Evolutionary conservation across 148 eudicot species (phyloP), one percentile per base, ranked within the genome.

Genomic region (Chenopodium album): DNA sequence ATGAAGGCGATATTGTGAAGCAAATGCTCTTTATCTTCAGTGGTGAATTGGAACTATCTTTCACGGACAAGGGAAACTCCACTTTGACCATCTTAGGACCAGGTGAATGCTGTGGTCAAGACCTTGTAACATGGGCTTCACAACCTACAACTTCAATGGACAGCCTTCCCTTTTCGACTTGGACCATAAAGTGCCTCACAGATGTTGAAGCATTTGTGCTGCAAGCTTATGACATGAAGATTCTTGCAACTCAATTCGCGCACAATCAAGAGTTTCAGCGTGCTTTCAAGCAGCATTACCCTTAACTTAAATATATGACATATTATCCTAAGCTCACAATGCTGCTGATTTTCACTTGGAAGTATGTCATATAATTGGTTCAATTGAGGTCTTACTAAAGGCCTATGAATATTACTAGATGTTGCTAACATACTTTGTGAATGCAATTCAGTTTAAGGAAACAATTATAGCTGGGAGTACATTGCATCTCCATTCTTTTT

Each of bases 231-330:
- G 72, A 65, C 60, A 64, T 64, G 72, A 77, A 65, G 72, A 77
- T 77, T 60, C 28, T 77, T 11, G 80, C 72, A 16, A 77, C 80
- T 65, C 80, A 46, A 60, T 77, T 44, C 20, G 71, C 71, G 4
- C 80, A 77, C 41, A 65, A 77, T 28, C 80, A 77, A 65, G 60
- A 77, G 8, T 77, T 77, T 46, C 80, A 65, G 28, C 80, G 41
- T 17, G 72, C 80, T 44, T 77, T 77, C 32, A 77, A 77, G 72
- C 80, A 77, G 34, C 80, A 77, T 77, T 77, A 77, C 28, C 80
- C 72, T 23, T 60, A 48, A 64, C 19, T 77, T n/a, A 16, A 44
- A 37, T 32, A 22, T 26, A 1, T 59, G 12, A 17, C 11, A 3
- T 60, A 20, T 56, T 14, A 59, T 59, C 44, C 54, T 29, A 19